Evolutionary conservation across 805 yeast species (phyloP).

Genomic region (Yamadazyma ubonensis): DNA sequence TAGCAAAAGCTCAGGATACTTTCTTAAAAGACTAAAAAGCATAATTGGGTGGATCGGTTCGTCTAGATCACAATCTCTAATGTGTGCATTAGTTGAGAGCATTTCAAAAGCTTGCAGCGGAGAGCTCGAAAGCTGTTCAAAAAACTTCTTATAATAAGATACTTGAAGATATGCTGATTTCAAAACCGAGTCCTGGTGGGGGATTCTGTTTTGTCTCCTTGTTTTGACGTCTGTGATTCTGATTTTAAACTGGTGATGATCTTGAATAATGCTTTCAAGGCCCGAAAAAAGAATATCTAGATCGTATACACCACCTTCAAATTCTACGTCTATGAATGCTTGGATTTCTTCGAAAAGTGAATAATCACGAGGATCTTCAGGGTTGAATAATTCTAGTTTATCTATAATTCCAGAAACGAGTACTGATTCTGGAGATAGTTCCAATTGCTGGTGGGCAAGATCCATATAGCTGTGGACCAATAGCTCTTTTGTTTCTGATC

Average conservation of each 20-base stretch:
- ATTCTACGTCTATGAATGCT: constrained; percentile 17
- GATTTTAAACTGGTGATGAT: constrained; percentile 15
- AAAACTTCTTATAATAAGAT: constrained; percentile 52
- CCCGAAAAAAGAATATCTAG: constrained; percentile 21
- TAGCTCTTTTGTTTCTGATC: constrained; percentile 63
- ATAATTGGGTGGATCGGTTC: constrained; percentile 44
- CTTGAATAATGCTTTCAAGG: constrained; percentile 15
- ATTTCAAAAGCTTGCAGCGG: constrained; percentile 35
- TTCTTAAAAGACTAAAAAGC: constrained; percentile 37
- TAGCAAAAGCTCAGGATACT: constrained; percentile 32
- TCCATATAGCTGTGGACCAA: constrained; percentile 53
- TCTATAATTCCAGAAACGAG: constrained; percentile 68
- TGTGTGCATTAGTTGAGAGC: constrained; percentile 45
- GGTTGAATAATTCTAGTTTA: constrained; percentile 31
- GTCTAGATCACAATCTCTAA: constrained; percentile 50
- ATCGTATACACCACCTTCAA: constrained; percentile 20
- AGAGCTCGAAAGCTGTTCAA: constrained; percentile 33
- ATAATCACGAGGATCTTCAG: constrained; percentile 14
- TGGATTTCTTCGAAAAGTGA: constrained; percentile 26
- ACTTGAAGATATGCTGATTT: constrained; percentile 58
- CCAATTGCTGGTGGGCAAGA: constrained; percentile 20
- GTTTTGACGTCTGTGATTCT: constrained; percentile 58
- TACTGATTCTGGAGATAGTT: constrained; percentile 26
- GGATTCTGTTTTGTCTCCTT: constrained; percentile 43
- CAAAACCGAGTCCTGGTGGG: constrained; percentile 50